These are phyloP conservation scores for Amphicarpaea edgeworthii DNA, from an alignment of 306 rosid species.

Conservation along the genomic window DNA sequence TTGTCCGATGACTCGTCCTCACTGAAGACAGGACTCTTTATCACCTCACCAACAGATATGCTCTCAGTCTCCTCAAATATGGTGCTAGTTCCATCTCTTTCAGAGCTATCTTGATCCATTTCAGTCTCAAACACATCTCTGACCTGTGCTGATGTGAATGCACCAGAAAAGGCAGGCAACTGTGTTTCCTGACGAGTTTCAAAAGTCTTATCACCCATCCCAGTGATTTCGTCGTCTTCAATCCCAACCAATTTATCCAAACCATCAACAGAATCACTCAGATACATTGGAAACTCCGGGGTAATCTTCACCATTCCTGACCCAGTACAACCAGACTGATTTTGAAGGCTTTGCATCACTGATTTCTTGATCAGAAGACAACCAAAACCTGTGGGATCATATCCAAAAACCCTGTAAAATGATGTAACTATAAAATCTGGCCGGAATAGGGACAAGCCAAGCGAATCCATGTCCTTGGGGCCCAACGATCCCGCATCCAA, in stretches of 20 bases:
- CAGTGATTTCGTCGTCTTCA: conserved; percentile 65
- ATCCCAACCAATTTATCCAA: conserved; percentile 72
- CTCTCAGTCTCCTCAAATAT: conserved; percentile 93
- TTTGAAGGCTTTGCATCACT: conserved; percentile 86
- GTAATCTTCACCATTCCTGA: conserved; percentile 97
- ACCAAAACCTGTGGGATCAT: conserved; percentile 97
- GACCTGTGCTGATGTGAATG: conserved; percentile 88
- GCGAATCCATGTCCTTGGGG: conserved; percentile 99
- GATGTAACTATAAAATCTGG: conserved; percentile 96
- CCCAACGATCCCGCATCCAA: conserved; percentile 98
- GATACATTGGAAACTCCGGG: conserved; percentile 86
- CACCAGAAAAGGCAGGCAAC: conserved; percentile 96
- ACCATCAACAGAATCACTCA: conserved; percentile 89
- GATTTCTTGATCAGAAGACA: conserved; percentile 95
- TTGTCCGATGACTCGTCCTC: conserved; percentile 96
- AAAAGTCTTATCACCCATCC: conserved; percentile 59
- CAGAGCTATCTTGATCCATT: conserved; percentile 93
- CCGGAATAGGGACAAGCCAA: conserved; percentile 90
- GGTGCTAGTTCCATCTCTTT: conserved; percentile 93
- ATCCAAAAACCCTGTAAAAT: conserved; percentile 96
- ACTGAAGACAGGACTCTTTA: conserved; percentile 97
- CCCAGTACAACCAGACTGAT: conserved; percentile 87
- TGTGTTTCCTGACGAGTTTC: conserved; percentile 73
- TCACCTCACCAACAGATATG: conserved; percentile 89
- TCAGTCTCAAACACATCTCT: conserved; percentile 93